These are phyloP conservation scores for Thuidium tamariscinum DNA, from an alignment of 225 moss, liverwort and hornwort genomes.

Conservation along the genomic window DNA sequence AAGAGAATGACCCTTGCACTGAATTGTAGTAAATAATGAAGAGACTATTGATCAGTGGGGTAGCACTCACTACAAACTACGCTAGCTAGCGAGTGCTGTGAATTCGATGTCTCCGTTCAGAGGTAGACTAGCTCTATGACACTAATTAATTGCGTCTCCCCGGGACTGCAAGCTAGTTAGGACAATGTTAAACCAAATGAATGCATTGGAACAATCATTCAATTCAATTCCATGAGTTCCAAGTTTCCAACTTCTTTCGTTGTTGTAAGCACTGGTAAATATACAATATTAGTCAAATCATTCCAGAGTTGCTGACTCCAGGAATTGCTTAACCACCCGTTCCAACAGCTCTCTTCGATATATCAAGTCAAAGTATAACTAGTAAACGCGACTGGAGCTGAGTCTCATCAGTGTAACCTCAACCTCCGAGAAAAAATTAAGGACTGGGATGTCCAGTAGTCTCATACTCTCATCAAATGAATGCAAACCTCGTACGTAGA, in stretches of 20 bases:
- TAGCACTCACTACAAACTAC: not conserved
- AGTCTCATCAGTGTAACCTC: no score
- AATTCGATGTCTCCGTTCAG: no score
- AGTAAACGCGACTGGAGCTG: not conserved
- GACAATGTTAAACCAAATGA: not conserved
- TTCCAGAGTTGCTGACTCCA: not conserved
- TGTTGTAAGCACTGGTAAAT: not conserved
- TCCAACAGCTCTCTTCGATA: not conserved
- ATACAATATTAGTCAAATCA: not conserved
- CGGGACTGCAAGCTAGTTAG: not conserved
- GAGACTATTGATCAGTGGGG: not conserved
- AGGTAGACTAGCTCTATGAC: not conserved
- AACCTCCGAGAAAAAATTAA: not conserved
- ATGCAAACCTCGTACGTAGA: not conserved
- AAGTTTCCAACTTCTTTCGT: not conserved
- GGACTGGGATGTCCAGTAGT: not conserved
- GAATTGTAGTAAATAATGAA: not conserved
- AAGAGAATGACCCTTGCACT: not conserved
- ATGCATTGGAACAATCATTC: no score
- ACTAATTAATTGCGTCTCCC: not conserved
- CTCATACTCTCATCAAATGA: not conserved
- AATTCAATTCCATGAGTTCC: no score
- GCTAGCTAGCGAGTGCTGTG: not conserved
- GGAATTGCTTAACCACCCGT: not conserved
- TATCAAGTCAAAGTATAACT: not conserved